Base-by-base conservation (phyloP, 345 rosid genomes). In the Corchorus capsularis region DNA sequence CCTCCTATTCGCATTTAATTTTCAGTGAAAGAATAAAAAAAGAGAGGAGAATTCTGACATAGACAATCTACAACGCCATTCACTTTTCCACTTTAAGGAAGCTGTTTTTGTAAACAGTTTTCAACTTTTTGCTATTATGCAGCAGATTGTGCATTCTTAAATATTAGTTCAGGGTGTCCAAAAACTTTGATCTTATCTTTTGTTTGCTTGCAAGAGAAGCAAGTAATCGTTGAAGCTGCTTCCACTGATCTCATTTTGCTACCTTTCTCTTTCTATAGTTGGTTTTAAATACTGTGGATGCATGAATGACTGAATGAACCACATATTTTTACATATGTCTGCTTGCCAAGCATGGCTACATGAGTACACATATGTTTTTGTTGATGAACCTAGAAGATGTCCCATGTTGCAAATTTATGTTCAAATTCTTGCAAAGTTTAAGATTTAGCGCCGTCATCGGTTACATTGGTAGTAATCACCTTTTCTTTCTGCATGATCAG, bases 401-500 rank as follows among this genome's bases (percentile, higher is more conserved):
- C 27, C 27, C 16, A 16, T 52, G 73, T 17, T 69, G 61, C 61
- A 34, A 69, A 59, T 12, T 69, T 69, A 34, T 69, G 8, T 1
- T 0, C 2, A 45, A 8, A 45, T 45, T 45, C 61, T 52, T 52
- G 20, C 32, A 32, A 52, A 70, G 61, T 46, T 52, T 35, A 53
- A 17, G 4, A 17, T 70, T 34, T 11, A 12, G 22, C 5, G 57
- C n/a, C 47, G 34, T 35, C 9, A n/a, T 35, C 34, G 52, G 5
- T 53, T 70, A 34, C 35, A 12, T 35, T 35, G 46, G 35, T 70
- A 57, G 53, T 77, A 77, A 68, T 50, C 59, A 11, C 39, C 11
- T 34, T 74, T 57, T 53, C 32, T 27, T 80, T 79, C 57, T 79
- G 69, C 59, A 34, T 76, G 79, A 45, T 78, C 88, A 96, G 99